These are phyloP conservation scores for Umbellularia californica DNA, from an alignment of 164 flowering plant species.

Conservation along the genomic window DNA sequence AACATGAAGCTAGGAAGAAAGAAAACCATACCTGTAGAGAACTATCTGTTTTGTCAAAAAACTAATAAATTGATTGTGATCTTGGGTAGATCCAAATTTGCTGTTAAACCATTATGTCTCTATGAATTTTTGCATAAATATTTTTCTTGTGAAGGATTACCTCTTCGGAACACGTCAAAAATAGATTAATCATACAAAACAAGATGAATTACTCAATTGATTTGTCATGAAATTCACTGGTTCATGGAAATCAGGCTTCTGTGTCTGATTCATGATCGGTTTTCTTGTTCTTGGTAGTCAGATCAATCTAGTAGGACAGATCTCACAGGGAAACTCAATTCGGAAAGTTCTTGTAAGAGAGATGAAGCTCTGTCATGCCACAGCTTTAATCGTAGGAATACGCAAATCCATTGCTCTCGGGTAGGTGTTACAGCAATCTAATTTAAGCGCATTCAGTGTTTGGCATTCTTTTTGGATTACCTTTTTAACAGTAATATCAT, in stretches of 20 bases:
- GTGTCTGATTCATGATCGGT: neutral
- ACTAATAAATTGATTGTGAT: no score
- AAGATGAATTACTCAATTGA: neutral
- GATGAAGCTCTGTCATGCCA: constrained; percentile 53
- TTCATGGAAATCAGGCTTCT: neutral
- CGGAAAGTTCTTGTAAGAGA: constrained; percentile 31
- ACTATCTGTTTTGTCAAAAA: no score
- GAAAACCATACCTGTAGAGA: no score
- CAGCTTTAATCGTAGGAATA: constrained; percentile 54
- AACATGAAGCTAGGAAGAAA: no score
- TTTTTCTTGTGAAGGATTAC: no score
- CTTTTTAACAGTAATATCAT: constrained; percentile 23
- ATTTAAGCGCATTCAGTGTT: neutral
- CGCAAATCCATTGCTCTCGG: constrained; percentile 37
- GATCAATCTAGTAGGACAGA: constrained; percentile 58
- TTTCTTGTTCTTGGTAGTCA: constrained; percentile 27
- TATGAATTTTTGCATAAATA: no score
- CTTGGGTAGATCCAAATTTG: no score
- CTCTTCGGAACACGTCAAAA: neutral
- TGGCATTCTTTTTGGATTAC: constrained; percentile 12
- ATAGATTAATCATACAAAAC: neutral
- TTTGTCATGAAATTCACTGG: neutral
- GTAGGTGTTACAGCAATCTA: constrained; percentile 29
- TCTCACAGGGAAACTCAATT: constrained; percentile 26
- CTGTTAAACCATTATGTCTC: no score